Conservation (phyloP, 1,284 basidiomycete species). For the Apiotrichum porosum region DNA sequence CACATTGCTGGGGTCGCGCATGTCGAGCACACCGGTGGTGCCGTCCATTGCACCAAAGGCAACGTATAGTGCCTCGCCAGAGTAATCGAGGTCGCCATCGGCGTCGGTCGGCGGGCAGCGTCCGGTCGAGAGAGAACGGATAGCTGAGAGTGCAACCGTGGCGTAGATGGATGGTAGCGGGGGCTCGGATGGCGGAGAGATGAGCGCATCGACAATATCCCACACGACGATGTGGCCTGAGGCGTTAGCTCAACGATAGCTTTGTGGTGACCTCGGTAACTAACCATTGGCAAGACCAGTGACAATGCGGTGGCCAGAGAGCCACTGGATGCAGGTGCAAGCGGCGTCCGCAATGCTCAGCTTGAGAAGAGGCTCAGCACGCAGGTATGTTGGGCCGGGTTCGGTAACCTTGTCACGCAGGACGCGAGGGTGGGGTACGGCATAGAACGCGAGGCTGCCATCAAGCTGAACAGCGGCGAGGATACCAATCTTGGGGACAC, state of each 20-base stretch:
- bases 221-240: conserved; percentile 70
- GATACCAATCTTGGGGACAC: conserved; percentile 67
- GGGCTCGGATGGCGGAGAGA: conserved; percentile 1
- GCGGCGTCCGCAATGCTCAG: conserved; percentile 67
- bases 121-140: conserved; percentile 25
- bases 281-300: conserved; percentile 75
- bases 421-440: conserved; percentile 65
- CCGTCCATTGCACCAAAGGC: conserved; percentile 32
- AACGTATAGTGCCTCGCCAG: conserved; percentile 28
- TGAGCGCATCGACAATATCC: conserved; percentile 57
- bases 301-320: conserved; percentile 70
- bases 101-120: conserved; percentile 23
- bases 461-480: conserved; percentile 77
- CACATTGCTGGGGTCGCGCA: conserved; percentile 26
- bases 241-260: conserved; percentile 52
- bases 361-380: conserved; percentile 58
- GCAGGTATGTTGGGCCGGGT: conserved; percentile 25
- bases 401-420: conserved; percentile 11
- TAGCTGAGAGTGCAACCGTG: conserved; percentile 18
- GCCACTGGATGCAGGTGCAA: conserved; percentile 77
- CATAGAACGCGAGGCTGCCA: conserved; percentile 68
- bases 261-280: conserved; percentile 12
- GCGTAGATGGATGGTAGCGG: conserved; percentile 30
- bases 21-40: conserved; percentile 25
- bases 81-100: conserved; percentile 20